Percentiles rank a stretch among this genome's conserved stretches.
Evolutionary conservation across 768 basidiomycete species (phyloP).

Genomic region (Hericium rajendrae): DNA sequence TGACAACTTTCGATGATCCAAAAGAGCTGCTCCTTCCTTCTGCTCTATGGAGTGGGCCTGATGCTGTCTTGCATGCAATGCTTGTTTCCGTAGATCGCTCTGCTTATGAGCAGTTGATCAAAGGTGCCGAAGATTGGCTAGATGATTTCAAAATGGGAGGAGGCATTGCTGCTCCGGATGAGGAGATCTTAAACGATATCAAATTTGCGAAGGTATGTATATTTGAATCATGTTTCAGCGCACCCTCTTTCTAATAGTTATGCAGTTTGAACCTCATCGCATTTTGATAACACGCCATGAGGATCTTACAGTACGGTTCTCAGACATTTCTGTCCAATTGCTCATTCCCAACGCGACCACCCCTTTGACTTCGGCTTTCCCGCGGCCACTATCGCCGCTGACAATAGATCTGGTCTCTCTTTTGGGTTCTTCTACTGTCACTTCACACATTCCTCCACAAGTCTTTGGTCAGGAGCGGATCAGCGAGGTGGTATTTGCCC

Average conservation of each 20-base stretch:
- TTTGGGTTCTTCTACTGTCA: conserved; percentile 18
- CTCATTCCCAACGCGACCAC: conserved; percentile 36
- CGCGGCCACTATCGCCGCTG: conserved; percentile 50
- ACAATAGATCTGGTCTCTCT: conserved; percentile 36
- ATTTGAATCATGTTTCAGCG: neutral
- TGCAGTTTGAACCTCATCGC: conserved; percentile 51
- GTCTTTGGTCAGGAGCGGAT: conserved; percentile 27
- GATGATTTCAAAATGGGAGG: conserved; percentile 30
- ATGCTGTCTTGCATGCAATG: conserved; percentile 32
- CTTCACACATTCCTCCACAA: conserved; percentile 13
- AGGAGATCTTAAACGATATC: conserved; percentile 38
- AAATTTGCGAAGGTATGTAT: conserved; percentile 45
- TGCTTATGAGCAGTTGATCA: conserved; percentile 33
- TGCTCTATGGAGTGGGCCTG: conserved; percentile 26
- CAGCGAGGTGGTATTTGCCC: conserved; percentile 37
- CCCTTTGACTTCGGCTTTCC: conserved; percentile 54
- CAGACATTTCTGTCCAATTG: conserved; percentile 66
- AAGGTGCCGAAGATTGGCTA: conserved; percentile 9
- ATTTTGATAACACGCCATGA: conserved; percentile 54
- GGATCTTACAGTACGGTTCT: conserved; percentile 60
- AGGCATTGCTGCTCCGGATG: conserved; percentile 44
- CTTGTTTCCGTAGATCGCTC: conserved; percentile 40
- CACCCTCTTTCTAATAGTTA: neutral
- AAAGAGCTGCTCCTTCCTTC: conserved; percentile 26
- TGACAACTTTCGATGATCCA: conserved; percentile 31